A percentile compares a stretch with the other conserved stretches of the same genome.
Evolutionary conservation across 2,329 filamentous ascomycete species (phyloP).

Genomic region (Clonostachys byssicola): DNA sequence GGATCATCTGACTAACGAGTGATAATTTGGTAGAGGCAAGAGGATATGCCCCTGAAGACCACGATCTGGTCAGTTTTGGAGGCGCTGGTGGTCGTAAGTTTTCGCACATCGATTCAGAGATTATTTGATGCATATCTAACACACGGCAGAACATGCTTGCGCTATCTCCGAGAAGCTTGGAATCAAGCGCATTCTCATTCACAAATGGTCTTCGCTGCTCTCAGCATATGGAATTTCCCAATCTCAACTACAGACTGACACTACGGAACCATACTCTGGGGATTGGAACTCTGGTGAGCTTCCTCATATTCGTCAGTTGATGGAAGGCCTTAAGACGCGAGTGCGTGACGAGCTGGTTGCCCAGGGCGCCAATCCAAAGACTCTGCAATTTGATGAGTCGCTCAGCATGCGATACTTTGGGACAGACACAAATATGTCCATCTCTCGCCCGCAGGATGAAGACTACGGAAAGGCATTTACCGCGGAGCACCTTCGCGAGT

Average conservation of each 20-base stretch:
- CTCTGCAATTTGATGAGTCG: slow-evolving; percentile 32
- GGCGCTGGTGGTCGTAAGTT: slow-evolving; percentile 61
- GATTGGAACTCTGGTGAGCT: background rate
- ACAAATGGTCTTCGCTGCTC: slow-evolving; percentile 31
- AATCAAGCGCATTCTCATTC: slow-evolving; percentile 33
- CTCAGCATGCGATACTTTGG: slow-evolving; percentile 45
- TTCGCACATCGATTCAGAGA: too few species aligned
- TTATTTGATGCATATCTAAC: too few species aligned
- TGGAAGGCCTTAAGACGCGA: slow-evolving; percentile 16
- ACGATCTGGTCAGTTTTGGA: slow-evolving; percentile 43
- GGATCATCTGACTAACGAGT: background rate
- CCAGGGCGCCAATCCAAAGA: slow-evolving; percentile 31
- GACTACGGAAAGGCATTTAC: slow-evolving; percentile 29
- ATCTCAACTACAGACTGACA: slow-evolving; percentile 30
- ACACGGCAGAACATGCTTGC: slow-evolving; percentile 32
- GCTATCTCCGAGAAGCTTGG: slow-evolving; percentile 32
- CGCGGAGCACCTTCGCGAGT: slow-evolving; percentile 29
- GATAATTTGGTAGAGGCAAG: slow-evolving; percentile 42
- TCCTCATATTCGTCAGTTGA: too few species aligned
- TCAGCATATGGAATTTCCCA: slow-evolving; percentile 39
- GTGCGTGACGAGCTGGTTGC: slow-evolving; percentile 4
- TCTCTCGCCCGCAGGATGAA: slow-evolving; percentile 26
- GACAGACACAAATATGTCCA: slow-evolving; percentile 42
- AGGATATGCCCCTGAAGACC: slow-evolving; percentile 20
- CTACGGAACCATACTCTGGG: slow-evolving; percentile 18